Conservation (phyloP, 2,329 filamentous ascomycete species). For the Dendrostoma leiphaemia region DNA sequence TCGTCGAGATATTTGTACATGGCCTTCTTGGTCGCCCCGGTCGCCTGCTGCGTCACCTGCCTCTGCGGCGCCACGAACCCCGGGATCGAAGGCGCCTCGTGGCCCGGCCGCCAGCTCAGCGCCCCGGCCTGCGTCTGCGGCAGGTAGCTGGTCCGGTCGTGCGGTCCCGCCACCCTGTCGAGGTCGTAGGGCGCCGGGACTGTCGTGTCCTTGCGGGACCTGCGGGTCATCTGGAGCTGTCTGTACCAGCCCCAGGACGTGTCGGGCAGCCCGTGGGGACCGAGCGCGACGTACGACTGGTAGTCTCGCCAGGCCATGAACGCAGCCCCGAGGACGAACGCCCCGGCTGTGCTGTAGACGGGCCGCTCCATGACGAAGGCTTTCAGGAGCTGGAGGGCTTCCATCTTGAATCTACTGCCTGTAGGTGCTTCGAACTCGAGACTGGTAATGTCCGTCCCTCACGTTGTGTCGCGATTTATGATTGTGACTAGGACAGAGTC, state of each 20-base stretch:
- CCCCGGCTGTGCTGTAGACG: background rate
- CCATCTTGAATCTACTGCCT: background rate
- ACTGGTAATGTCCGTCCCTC: background rate
- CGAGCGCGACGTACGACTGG: slow-evolving; percentile 10
- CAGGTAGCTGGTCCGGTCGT: slow-evolving; percentile 19
- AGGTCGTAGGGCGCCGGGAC: slow-evolving; percentile 23
- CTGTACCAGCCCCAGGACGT: slow-evolving; percentile 14
- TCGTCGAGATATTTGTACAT: slow-evolving; percentile 27
- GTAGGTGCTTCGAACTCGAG: background rate
- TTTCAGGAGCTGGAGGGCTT: background rate
- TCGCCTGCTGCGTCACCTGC: slow-evolving; percentile 28
- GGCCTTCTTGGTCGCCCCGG: slow-evolving; percentile 13
- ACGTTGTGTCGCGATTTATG: no score
- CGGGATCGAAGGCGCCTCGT: slow-evolving; percentile 25
- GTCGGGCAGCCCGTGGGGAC: slow-evolving; percentile 11
- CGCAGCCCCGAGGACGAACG: background rate
- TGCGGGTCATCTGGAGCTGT: slow-evolving; percentile 21
- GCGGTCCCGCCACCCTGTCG: slow-evolving; percentile 10
- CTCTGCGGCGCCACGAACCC: slow-evolving; percentile 36
- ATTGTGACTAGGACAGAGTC: no score
- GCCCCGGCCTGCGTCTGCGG: background rate
- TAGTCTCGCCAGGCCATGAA: slow-evolving; percentile 12
- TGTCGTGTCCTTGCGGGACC: slow-evolving; percentile 24
- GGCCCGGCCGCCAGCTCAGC: slow-evolving; percentile 16
- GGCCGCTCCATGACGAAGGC: background rate